These are phyloP conservation scores for Lenwebbia sp. DNA, from an alignment of 345 rosid genomes.

Conservation along the genomic window DNA sequence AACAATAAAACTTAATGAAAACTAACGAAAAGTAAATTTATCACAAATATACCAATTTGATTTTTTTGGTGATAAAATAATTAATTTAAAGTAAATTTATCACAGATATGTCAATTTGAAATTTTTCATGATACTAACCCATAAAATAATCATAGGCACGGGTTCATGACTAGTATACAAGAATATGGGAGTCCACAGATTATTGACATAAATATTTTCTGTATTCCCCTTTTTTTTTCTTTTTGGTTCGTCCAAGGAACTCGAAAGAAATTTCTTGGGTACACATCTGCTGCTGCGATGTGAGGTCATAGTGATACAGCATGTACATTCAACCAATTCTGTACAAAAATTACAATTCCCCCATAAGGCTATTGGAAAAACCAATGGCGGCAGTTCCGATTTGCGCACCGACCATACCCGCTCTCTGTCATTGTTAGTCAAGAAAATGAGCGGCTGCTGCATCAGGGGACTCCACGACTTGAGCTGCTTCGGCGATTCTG, in stretches of 20 bases:
- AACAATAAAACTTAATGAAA: too few species aligned
- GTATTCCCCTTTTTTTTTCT: neutral
- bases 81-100: too few species aligned
- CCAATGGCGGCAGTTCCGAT: neutral
- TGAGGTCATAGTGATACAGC: slow-evolving; percentile 27
- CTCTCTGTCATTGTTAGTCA: slow-evolving; percentile 9
- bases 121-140: too few species aligned
- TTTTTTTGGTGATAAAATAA: too few species aligned
- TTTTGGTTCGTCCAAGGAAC: neutral
- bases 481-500: slow-evolving; percentile 59
- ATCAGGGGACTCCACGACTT: slow-evolving; percentile 16
- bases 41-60: too few species aligned
- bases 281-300: slow-evolving; percentile 2
- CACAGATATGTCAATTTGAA: too few species aligned
- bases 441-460: slow-evolving; percentile 13
- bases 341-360: slow-evolving; percentile 25
- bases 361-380: neutral
- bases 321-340: slow-evolving; percentile 26
- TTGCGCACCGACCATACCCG: neutral
- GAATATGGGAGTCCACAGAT: neutral
- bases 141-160: neutral
- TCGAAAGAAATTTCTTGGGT: slow-evolving; percentile 2
- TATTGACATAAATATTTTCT: neutral
- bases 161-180: neutral
- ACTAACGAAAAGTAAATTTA: too few species aligned